phyloP scores from a whole-genome alignment of 768 basidiomycete species.

The Rhizopogon rudus region DNA sequence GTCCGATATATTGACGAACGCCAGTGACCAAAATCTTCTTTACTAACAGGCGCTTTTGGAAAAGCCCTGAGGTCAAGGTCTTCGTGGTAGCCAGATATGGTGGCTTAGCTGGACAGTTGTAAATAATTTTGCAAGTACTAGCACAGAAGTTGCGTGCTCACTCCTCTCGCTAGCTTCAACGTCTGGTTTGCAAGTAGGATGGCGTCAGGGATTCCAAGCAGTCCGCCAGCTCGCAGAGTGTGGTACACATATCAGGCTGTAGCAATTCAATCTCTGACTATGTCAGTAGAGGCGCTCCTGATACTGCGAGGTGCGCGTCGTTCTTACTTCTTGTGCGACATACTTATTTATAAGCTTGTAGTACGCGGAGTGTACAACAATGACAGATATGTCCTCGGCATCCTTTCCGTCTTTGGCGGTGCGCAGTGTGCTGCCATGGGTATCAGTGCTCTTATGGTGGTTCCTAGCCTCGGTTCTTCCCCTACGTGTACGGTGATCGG shows the following conservation, averaged over 20 bases:
- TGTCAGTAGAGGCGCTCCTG: conserved; percentile 7
- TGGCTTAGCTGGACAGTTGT: conserved; percentile 16
- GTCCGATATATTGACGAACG: neutral
- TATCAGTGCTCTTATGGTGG: conserved; percentile 4
- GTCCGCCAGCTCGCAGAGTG: conserved; percentile 4
- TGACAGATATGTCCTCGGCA: conserved; percentile 1
- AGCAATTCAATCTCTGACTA: conserved; percentile 12
- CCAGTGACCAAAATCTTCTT: neutral
- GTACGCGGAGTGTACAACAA: conserved; percentile 14
- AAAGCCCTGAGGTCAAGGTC: neutral
- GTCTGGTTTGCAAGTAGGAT: conserved; percentile 17
- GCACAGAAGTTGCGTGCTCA: neutral
- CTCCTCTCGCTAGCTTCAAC: conserved; percentile 10
- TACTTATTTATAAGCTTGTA: neutral
- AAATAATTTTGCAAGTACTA: neutral
- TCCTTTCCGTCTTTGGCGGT: conserved; percentile 6
- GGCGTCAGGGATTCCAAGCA: conserved; percentile 4
- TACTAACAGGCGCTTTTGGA: neutral
- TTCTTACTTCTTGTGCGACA: neutral
- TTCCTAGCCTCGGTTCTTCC: conserved; percentile 7
- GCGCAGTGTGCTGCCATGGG: conserved; percentile 15
- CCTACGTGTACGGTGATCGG: conserved; percentile 11
- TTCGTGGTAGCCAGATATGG: conserved; percentile 12
- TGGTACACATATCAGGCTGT: conserved; percentile 16
- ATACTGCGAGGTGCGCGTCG: conserved; percentile 15